A percentile compares a stretch with the other conserved stretches of the same genome.
These are phyloP conservation scores for Cryomyces minteri DNA, from an alignment of 495 filamentous ascomycete species.

Conservation along the genomic window DNA sequence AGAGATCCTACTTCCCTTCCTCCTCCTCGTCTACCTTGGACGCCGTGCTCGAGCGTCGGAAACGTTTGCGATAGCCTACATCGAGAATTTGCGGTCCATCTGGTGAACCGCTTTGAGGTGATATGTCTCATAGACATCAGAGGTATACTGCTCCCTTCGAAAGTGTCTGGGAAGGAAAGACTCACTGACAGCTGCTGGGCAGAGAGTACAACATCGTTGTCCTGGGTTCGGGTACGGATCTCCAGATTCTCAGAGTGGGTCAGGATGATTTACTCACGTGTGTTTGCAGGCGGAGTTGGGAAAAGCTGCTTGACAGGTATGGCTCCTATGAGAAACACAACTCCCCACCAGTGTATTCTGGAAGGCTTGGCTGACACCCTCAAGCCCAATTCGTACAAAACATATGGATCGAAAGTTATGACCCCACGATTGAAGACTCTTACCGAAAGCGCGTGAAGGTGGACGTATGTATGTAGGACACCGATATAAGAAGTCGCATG, in stretches of 20 bases:
- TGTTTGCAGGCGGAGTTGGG: constrained; percentile 65
- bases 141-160: too few relatives aligned
- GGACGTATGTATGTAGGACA: constrained; percentile 45
- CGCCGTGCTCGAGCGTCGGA: too few relatives aligned
- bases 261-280: not conserved
- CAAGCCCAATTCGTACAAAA: constrained; percentile 97
- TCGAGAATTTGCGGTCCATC: too few relatives aligned
- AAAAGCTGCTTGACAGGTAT: constrained; percentile 96
- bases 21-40: too few relatives aligned
- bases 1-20: too few relatives aligned
- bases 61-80: too few relatives aligned
- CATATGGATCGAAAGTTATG: constrained; percentile 98
- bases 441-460: constrained; percentile 89
- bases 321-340: constrained; percentile 12
- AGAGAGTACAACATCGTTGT: constrained; percentile 83
- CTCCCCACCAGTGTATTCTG: not conserved
- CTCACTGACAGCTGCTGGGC: not conserved
- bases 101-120: too few relatives aligned
- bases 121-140: too few relatives aligned
- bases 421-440: constrained; percentile 96
- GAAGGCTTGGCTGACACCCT: constrained; percentile 8
- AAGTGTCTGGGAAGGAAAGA: too few relatives aligned
- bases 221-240: constrained; percentile 55
- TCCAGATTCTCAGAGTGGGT: too few relatives aligned
- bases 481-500: not conserved